Percentiles rank a stretch among this genome's conserved stretches.
Conservation (phyloP, 2,329 filamentous ascomycete genomes). For the Aureobasidium lini region DNA sequence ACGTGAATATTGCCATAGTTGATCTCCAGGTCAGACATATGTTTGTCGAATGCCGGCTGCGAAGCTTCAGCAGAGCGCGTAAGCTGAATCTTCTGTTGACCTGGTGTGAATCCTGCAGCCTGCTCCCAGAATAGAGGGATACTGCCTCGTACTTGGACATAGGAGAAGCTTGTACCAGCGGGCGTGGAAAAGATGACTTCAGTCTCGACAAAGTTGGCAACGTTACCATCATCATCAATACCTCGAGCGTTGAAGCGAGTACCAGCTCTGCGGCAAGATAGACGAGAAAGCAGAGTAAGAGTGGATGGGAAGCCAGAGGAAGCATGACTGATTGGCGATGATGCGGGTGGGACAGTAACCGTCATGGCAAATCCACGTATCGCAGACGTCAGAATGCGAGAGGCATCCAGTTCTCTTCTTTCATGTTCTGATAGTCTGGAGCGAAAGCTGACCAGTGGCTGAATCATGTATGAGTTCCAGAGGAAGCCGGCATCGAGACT, state of each 20-base stretch:
- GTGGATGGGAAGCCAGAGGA: constrained; percentile 70
- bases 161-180: constrained; percentile 74
- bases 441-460: constrained; percentile 81
- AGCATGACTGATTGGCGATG: constrained; percentile 60
- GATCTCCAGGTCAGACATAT: constrained; percentile 80
- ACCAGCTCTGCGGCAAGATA: constrained; percentile 85
- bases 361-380: constrained; percentile 89
- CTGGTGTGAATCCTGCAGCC: constrained; percentile 74
- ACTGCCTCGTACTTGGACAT: constrained; percentile 84
- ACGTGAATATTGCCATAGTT: constrained; percentile 88
- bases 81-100: constrained; percentile 88
- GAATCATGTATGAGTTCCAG: constrained; percentile 99
- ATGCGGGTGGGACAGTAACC: constrained; percentile 70
- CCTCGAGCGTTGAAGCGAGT: constrained; percentile 96
- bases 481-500: constrained; percentile 87
- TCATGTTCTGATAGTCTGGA: constrained; percentile 70
- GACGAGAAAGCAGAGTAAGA: constrained; percentile 80
- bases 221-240: constrained; percentile 94
- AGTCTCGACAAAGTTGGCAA: constrained; percentile 98
- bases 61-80: constrained; percentile 85
- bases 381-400: constrained; percentile 82
- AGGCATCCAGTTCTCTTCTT: constrained; percentile 71
- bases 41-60: constrained; percentile 89
- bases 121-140: constrained; percentile 98
- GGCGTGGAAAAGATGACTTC: constrained; percentile 89